Conservation (phyloP, 805 yeast species). For the Wickerhamiella brachini region DNA sequence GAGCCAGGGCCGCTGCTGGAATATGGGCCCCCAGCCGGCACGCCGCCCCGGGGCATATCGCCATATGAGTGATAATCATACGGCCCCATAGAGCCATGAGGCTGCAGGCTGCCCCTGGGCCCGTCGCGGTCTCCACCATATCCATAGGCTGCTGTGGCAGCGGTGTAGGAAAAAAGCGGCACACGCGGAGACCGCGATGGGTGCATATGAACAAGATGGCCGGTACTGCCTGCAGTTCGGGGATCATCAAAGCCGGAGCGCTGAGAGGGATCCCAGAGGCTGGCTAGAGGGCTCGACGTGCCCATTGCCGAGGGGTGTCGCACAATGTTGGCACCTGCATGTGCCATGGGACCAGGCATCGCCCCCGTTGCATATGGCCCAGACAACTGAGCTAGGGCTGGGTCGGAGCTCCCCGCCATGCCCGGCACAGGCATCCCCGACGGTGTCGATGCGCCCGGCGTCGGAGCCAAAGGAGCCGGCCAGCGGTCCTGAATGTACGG, state of each 20-base stretch:
- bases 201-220: neutral
- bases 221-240: neutral
- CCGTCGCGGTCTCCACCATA: neutral
- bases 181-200: neutral
- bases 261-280: neutral
- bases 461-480: neutral
- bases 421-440: neutral
- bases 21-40: neutral
- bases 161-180: neutral
- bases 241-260: neutral
- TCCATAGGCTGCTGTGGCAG: neutral
- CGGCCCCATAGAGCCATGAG: neutral
- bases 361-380: neutral
- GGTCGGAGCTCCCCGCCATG: neutral
- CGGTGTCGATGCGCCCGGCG: neutral
- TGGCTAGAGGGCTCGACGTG: neutral
- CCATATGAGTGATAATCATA: neutral
- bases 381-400: neutral
- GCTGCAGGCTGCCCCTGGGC: neutral
- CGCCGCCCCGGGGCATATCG: neutral
- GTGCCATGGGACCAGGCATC: neutral
- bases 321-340: neutral
- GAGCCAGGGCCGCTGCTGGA: neutral
- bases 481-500: neutral
- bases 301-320: neutral